These are phyloP conservation scores for Exophiala aquamarina DNA, from an alignment of 2,329 filamentous ascomycete genomes.

Conservation along the genomic window DNA sequence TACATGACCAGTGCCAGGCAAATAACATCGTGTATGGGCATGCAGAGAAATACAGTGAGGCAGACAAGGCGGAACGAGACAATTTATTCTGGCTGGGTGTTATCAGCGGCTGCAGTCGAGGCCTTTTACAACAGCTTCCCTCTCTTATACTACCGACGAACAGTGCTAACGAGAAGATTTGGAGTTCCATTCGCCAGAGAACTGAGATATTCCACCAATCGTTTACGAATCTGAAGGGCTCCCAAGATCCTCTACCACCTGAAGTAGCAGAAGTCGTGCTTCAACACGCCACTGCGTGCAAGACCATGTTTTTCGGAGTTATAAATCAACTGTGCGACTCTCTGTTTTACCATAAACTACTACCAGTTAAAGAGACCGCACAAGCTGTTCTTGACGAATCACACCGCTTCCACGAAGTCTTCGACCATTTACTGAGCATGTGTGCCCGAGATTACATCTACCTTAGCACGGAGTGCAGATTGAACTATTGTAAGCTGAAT, in stretches of 20 bases:
- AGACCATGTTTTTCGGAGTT: conserved; percentile 11
- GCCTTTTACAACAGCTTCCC: neutral
- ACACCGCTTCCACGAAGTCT: conserved; percentile 9
- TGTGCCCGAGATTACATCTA: conserved; percentile 8
- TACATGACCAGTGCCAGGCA: neutral
- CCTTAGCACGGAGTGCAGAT: neutral
- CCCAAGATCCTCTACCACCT: neutral
- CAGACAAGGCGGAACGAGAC: too few relatives aligned
- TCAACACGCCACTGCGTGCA: conserved; percentile 10
- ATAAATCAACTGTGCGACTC: conserved; percentile 9
- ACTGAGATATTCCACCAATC: neutral
- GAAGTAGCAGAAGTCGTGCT: neutral
- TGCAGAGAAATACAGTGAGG: neutral
- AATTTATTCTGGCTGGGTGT: neutral
- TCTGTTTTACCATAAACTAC: conserved; percentile 1
- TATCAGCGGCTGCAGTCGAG: neutral
- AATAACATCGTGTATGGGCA: neutral
- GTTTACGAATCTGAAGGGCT: neutral
- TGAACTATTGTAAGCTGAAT: conserved; percentile 8
- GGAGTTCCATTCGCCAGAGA: neutral
- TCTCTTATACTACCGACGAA: neutral
- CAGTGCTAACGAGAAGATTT: neutral
- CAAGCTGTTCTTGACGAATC: conserved; percentile 3
- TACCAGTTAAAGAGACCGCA: neutral
- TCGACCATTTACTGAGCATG: conserved; percentile 8